Evolutionary conservation across 208 protist species (phyloP).

Genomic region (Leishmania major): DNA sequence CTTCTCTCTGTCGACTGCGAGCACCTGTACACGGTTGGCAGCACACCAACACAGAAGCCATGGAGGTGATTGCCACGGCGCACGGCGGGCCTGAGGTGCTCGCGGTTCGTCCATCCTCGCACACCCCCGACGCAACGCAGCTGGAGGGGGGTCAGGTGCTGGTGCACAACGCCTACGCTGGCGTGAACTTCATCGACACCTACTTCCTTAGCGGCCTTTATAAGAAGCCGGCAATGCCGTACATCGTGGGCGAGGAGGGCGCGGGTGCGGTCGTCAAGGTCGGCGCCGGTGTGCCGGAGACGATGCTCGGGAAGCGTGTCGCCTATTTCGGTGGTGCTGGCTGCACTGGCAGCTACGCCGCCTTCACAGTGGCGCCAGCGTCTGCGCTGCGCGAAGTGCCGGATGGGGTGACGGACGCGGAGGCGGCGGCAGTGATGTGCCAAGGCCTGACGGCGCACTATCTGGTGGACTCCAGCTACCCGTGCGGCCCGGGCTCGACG

Average conservation of each 20-base stretch:
- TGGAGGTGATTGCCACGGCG: constrained; percentile 41
- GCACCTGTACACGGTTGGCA: too few species aligned
- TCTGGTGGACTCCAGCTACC: constrained; percentile 67
- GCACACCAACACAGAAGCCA: constrained; percentile 8
- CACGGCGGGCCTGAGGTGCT: constrained; percentile 43
- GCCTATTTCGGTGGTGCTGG: constrained; percentile 58
- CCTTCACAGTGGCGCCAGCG: constrained; percentile 51
- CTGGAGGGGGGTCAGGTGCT: constrained; percentile 42
- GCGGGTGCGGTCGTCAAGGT: constrained; percentile 62
- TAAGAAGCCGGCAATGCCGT: constrained; percentile 70
- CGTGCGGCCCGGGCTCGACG: constrained; percentile 36
- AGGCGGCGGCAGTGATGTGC: constrained; percentile 59
- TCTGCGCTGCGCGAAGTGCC: constrained; percentile 36
- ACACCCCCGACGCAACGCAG: constrained; percentile 8
- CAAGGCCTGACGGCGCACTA: constrained; percentile 93
- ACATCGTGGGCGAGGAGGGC: constrained; percentile 78
- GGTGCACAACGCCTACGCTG: constrained; percentile 55
- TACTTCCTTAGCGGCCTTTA: constrained; percentile 88
- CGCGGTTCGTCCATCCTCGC: constrained; percentile 1
- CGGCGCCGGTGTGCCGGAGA: constrained; percentile 11
- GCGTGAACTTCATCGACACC: constrained; percentile 94
- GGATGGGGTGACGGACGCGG: constrained; percentile 48
- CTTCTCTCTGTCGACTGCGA: too few species aligned
- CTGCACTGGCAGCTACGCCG: constrained; percentile 58
- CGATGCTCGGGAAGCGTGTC: constrained; percentile 65